phyloP scores from a whole-genome alignment of 2,329 filamentous ascomycete genomes.

The Colletotrichum endophyticum region DNA sequence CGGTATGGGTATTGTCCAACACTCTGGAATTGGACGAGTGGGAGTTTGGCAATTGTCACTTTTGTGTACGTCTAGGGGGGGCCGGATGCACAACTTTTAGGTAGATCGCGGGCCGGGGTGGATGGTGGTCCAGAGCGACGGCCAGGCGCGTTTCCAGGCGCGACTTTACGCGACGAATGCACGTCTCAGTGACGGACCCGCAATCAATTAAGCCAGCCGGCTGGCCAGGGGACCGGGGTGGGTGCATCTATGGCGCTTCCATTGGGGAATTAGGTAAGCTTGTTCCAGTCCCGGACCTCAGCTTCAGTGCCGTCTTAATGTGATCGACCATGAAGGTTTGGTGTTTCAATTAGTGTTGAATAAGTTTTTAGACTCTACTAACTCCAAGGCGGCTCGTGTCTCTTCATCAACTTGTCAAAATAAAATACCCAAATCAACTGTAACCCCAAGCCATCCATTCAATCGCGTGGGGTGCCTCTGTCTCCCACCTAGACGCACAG shows the following conservation, averaged over 20 bases:
- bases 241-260: not conserved
- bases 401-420: not conserved
- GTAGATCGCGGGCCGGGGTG: slow-evolving; percentile 1
- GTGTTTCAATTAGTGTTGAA: not conserved
- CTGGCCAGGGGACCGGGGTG: not conserved
- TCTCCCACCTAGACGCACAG: slow-evolving; percentile 1
- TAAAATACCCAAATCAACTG: not conserved
- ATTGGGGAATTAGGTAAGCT: not conserved
- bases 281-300: not conserved
- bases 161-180: slow-evolving; percentile 22
- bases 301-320: not conserved
- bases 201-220: slow-evolving; percentile 20
- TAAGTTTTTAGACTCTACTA: not conserved
- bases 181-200: not conserved
- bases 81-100: slow-evolving; percentile 8
- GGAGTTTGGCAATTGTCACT: slow-evolving; percentile 8
- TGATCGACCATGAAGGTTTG: not conserved
- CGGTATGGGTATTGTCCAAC: not conserved
- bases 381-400: not conserved
- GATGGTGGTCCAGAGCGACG: not conserved
- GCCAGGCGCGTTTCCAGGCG: slow-evolving; percentile 17
- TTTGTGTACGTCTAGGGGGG: not conserved
- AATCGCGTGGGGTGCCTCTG: not conserved
- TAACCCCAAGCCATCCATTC: accelerated
- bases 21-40: slow-evolving; percentile 19